These are phyloP conservation scores for Colletotrichum graminicola DNA, from an alignment of 2,329 filamentous ascomycete species.

Conservation along the genomic window DNA sequence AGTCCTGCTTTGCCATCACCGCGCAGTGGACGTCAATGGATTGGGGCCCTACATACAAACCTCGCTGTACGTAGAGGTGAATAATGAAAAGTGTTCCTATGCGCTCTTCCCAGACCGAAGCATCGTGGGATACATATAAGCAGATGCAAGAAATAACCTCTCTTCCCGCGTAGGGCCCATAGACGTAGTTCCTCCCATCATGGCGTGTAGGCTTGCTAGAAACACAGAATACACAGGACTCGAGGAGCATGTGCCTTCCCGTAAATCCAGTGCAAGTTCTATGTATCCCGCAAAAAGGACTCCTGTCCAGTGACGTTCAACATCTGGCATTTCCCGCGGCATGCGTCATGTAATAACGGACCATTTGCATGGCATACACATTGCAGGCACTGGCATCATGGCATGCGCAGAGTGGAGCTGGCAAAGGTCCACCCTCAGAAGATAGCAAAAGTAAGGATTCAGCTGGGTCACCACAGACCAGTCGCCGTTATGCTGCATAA, in stretches of 20 bases:
- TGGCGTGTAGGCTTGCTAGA: not conserved
- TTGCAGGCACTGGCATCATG: not conserved
- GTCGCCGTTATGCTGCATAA: slow-evolving; percentile 10
- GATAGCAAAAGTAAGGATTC: slow-evolving; percentile 16
- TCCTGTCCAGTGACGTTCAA: not conserved
- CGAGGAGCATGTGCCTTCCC: not conserved
- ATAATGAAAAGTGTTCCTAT: not conserved
- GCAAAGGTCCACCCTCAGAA: not conserved
- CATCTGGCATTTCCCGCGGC: not conserved
- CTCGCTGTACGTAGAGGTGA: not conserved
- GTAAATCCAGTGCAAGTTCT: not conserved
- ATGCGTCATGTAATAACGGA: not conserved
- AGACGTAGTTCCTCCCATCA: not conserved
- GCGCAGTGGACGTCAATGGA: not conserved
- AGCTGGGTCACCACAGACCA: not conserved
- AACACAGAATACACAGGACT: not conserved
- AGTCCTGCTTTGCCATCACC: not conserved
- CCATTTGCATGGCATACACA: not conserved
- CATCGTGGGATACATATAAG: not conserved
- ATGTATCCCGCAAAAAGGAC: not conserved
- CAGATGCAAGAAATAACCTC: not conserved
- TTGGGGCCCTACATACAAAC: not conserved
- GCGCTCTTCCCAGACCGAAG: not conserved
- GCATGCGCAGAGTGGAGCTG: not conserved
- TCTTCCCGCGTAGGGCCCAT: not conserved